These are phyloP conservation scores for Pseudopyricularia cyperi DNA, from an alignment of 2,329 filamentous ascomycete genomes.

Conservation along the genomic window DNA sequence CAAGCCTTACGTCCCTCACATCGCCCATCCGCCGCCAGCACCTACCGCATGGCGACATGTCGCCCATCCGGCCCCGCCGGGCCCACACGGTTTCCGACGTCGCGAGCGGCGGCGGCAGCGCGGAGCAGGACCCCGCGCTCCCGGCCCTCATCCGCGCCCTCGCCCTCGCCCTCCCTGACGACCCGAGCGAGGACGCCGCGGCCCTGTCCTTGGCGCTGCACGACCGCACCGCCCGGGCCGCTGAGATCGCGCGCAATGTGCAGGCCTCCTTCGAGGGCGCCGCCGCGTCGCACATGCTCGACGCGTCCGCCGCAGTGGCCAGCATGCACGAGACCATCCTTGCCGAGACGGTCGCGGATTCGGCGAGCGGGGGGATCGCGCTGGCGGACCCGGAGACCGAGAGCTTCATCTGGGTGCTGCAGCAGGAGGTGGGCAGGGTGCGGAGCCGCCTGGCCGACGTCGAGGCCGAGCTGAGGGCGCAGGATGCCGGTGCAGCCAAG, in stretches of 20 bases:
- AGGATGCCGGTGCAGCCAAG: not conserved
- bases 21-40: slow-evolving; percentile 3
- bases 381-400: slow-evolving; percentile 41
- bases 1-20: not conserved
- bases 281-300: slow-evolving; percentile 27
- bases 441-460: slow-evolving; percentile 23
- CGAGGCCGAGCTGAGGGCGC: slow-evolving; percentile 15
- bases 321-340: slow-evolving; percentile 37
- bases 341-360: slow-evolving; percentile 29
- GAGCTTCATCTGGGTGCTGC: slow-evolving; percentile 31
- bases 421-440: slow-evolving; percentile 28
- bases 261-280: slow-evolving; percentile 37
- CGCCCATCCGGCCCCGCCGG: not conserved
- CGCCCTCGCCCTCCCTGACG: slow-evolving; percentile 26
- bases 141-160: slow-evolving; percentile 35
- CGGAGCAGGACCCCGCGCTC: slow-evolving; percentile 22
- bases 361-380: slow-evolving; percentile 23
- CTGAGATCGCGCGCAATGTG: slow-evolving; percentile 27
- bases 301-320: slow-evolving; percentile 33
- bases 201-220: slow-evolving; percentile 17
- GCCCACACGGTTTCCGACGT: not conserved
- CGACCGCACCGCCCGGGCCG: slow-evolving; percentile 27
- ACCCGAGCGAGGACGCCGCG: slow-evolving; percentile 7
- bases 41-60: slow-evolving; percentile 2
- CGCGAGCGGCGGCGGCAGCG: not conserved